Evolutionary conservation across 495 filamentous ascomycete species (phyloP), one percentile per base, ranked within the genome.

Genomic region (Penicillium manginii): DNA sequence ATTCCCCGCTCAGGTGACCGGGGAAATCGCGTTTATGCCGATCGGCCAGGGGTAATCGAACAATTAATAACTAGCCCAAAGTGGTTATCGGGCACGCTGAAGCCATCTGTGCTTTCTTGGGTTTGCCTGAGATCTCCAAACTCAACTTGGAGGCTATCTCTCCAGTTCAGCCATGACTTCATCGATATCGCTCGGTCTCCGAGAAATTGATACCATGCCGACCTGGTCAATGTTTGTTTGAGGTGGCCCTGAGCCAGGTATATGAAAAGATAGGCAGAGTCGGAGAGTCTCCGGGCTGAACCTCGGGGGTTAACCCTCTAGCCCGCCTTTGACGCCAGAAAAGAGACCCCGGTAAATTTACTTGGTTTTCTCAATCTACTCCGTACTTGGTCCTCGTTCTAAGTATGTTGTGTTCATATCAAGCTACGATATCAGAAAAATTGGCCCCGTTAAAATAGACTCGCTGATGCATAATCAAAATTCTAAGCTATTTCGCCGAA

Each of bases 1-100:
- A n/a, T 5, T 26, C 45, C 32, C 58, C 58, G 58, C 58, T 60
- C 58, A 60, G 26, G 46, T 60, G 58, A 60, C 52, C 58, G 58
- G 58, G 14, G 45, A 47, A 12, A 23, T 47, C 1, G 15, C 2
- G 50, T 15, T 2, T 3, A 26, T 47, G 9, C 45, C 45, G 45
- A 5, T 47, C 21, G 15, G 10, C 22, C 18, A 47, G 21, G 21
- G 40, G 40, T 43, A 43, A 43, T 43, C 40, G 40, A 18, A 17
- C n/a, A 9, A 43, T 43, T 43, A 43, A 21, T 43, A 43, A 43
- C 17, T 43, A 12, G 40, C 40, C 17, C 17, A 17, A 17, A n/a
- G 18, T 19, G 40, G 40, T 17, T 18, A 43, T 19, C 17, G 40
- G 7, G 15, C 40, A 43, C 40, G 17, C 15, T 12, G 40, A 19